A percentile compares a stretch with the other conserved stretches of the same genome.
Conservation (phyloP, 2,329 filamentous ascomycete genomes). For the Plenodomus tracheiphilus region DNA sequence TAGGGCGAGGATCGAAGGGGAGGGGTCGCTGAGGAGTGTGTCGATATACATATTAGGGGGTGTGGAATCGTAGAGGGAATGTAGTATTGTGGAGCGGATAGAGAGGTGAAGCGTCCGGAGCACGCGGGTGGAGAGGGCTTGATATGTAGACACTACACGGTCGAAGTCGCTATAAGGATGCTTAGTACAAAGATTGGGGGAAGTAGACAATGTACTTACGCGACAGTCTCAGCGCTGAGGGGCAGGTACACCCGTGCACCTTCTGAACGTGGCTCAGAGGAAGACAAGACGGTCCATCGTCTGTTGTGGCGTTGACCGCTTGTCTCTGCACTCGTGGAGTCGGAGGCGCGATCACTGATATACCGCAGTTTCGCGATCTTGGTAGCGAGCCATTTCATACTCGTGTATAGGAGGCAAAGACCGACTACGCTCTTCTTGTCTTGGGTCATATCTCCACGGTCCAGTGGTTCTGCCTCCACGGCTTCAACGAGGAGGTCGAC, state of each 20-base stretch:
- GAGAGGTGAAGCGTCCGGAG: constrained; percentile 88
- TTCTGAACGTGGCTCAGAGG: constrained; percentile 50
- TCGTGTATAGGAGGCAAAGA: constrained; percentile 88
- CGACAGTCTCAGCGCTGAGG: constrained; percentile 81
- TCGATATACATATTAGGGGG: constrained; percentile 52
- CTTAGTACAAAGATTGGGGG: too few species aligned
- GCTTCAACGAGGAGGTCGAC: constrained; percentile 56
- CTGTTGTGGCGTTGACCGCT: constrained; percentile 61
- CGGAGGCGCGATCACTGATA: constrained; percentile 73
- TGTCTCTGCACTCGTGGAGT: constrained; percentile 57
- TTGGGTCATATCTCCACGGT: constrained; percentile 81
- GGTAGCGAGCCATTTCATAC: constrained; percentile 94
- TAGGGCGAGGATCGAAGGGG: constrained; percentile 77
- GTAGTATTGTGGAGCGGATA: constrained; percentile 80
- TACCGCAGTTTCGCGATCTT: constrained; percentile 81
- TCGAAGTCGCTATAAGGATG: constrained; percentile 92
- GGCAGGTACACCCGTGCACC: constrained; percentile 79
- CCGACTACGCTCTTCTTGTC: constrained; percentile 85
- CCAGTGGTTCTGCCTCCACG: constrained; percentile 63
- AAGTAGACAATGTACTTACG: too few species aligned
- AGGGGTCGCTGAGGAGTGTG: constrained; percentile 75
- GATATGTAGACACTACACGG: constrained; percentile 79
- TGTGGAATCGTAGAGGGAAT: constrained; percentile 68
- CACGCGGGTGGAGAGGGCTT: constrained; percentile 75
- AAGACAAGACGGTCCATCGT: constrained; percentile 79